Percentiles rank a stretch among this genome's conserved stretches.
Conservation (phyloP, 805 yeast species). For the Hanseniaspora osmophila region DNA sequence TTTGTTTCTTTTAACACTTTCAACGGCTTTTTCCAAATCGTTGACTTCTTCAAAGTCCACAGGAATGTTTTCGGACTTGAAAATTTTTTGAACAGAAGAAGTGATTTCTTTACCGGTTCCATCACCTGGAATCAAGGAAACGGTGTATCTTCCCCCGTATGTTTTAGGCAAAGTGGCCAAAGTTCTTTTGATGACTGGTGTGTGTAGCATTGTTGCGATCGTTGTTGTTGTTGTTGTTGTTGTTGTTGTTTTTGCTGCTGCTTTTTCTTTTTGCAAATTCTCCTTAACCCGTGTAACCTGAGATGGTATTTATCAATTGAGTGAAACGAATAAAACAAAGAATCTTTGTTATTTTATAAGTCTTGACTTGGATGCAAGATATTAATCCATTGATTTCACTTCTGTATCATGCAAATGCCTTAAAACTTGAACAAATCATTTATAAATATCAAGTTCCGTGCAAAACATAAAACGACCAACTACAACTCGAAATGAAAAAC, state of each 20-base stretch:
- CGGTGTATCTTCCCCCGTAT: conserved; percentile 89
- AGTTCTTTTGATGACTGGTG: conserved; percentile 21
- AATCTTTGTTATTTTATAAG: no score
- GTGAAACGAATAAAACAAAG: no score
- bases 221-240: neutral
- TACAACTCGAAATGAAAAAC: no score
- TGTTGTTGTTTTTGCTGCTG: neutral
- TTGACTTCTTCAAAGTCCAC: conserved; percentile 81
- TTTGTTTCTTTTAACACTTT: conserved; percentile 87
- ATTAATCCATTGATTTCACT: no score
- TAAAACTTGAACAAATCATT: no score
- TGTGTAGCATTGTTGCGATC: neutral
- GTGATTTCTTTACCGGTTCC: conserved; percentile 96
- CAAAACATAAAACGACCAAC: no score
- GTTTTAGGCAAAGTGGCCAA: conserved; percentile 69
- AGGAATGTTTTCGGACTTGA: conserved; percentile 77
- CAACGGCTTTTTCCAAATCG: conserved; percentile 71
- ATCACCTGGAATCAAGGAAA: conserved; percentile 93
- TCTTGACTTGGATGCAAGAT: no score
- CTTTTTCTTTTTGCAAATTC: neutral
- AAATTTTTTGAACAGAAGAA: conserved; percentile 81
- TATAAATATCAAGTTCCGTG: no score
- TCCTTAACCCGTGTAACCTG: no score
- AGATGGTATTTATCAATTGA: no score
- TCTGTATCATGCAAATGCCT: no score